Percentiles rank a stretch among this genome's conserved stretches.
phyloP scores from a whole-genome alignment of 1,139 yeast genomes.

The Magnusiomyces ingens region DNA sequence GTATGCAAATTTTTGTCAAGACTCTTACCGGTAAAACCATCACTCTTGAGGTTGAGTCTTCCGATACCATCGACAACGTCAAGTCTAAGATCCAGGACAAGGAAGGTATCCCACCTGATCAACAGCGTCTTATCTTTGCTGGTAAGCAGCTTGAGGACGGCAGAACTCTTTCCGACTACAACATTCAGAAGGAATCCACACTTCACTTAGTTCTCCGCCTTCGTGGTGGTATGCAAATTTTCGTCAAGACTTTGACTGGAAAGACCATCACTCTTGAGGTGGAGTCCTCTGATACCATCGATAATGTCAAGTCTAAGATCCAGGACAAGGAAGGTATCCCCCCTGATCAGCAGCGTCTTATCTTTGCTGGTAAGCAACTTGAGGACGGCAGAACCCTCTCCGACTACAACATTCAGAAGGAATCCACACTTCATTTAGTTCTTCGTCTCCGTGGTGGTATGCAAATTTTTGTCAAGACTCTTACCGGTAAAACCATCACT shows the following conservation, averaged over 20 bases:
- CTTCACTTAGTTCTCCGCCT: constrained; percentile 75
- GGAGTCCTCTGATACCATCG: constrained; percentile 83
- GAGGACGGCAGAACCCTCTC: constrained; percentile 82
- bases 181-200: constrained; percentile 83
- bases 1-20: constrained; percentile 77
- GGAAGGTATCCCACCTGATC: constrained; percentile 88
- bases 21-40: constrained; percentile 84
- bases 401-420: constrained; percentile 85
- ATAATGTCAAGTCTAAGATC: constrained; percentile 81
- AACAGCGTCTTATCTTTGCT: constrained; percentile 78
- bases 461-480: constrained; percentile 76
- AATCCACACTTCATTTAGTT: constrained; percentile 76
- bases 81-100: constrained; percentile 82
- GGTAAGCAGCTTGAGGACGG: constrained; percentile 88
- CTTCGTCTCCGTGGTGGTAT: constrained; percentile 86
- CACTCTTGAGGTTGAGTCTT: constrained; percentile 79
- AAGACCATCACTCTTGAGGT: constrained; percentile 87
- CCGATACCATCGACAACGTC: constrained; percentile 82
- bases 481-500: constrained; percentile 83
- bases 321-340: constrained; percentile 33
- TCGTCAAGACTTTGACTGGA: constrained; percentile 82
- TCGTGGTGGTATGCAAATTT: constrained; percentile 84
- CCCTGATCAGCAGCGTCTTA: constrained; percentile 81
- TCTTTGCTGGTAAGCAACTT: constrained; percentile 81
- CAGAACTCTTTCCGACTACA: constrained; percentile 77